Evolutionary conservation across 805 yeast species (phyloP), one percentile per base, ranked within the genome.

Genomic region (Komagataella kurtzmanii): DNA sequence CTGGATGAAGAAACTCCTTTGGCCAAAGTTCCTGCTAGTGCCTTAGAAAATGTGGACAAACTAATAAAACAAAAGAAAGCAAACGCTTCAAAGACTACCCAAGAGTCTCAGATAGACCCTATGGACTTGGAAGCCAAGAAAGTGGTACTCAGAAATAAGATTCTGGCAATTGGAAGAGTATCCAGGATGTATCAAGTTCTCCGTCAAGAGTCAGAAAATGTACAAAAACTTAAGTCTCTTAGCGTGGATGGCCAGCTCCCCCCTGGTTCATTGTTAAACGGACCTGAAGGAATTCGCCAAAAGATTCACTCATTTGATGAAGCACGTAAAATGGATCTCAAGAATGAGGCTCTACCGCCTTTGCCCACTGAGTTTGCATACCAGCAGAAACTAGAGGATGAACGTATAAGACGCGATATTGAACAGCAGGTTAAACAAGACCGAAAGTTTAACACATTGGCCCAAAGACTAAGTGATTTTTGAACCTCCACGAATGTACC

Each of bases 141-240:
- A 56, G 70, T 47, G 7, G 64, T 88, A 1, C 70, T 89, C 54
- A 77, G 91, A 56, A 89, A 87, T 67, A 91, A 91, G 73, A 86
- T 93, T 50, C 68, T 91, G 59, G 98, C 98, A 12, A 93, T 91
- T 66, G 98, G 98, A n/a, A 77, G 96, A 57, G 88, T 91, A 51
- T 85, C 96, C 18, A 77, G 97, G 54, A 90, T 93, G 97, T 93
- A 85, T 69, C 84, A 83, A 55, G 85, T 91, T 6, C 72, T 91
- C 59, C 76, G 97, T 56, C 88, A 88, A 63, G 97, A 91, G 63
- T 79, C 91, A 48, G 97, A 88, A 65, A 82, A 81, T 58, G 95
- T 93, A 49, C 83, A 85, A 53, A 89, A 85, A 61, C 73, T 91
- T 60, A 86, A 93, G 66, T 74, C 76, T 40, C 72, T 82, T 55